These are phyloP conservation scores for Zymoseptoria passerinii DNA, from an alignment of 2,329 filamentous ascomycete genomes.

Conservation along the genomic window DNA sequence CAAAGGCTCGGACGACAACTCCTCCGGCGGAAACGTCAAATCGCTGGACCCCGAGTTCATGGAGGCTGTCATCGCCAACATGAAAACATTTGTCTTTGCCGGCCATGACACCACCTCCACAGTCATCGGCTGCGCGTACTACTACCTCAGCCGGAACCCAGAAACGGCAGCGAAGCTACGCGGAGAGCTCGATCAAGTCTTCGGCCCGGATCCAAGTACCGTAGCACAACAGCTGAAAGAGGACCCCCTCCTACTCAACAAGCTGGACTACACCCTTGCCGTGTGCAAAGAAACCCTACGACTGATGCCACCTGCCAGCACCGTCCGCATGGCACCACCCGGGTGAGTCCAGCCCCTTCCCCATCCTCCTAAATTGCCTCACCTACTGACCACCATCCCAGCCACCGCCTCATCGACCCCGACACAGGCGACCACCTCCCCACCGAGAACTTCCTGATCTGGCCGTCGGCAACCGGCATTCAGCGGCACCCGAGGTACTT, in stretches of 20 bases:
- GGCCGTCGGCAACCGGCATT: conserved; percentile 33
- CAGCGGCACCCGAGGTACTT: conserved; percentile 34
- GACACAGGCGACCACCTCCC: conserved; percentile 37
- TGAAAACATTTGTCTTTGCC: conserved; percentile 37
- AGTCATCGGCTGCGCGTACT: conserved; percentile 32
- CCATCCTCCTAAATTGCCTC: background rate
- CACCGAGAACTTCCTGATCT: conserved; percentile 39
- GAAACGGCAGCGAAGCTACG: conserved; percentile 30
- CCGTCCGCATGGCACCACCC: conserved; percentile 31
- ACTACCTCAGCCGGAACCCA: conserved; percentile 33
- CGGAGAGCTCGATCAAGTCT: conserved; percentile 46
- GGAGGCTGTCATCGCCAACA: conserved; percentile 28
- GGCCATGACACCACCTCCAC: conserved; percentile 37
- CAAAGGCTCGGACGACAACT: conserved; percentile 16
- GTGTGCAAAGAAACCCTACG: conserved; percentile 48
- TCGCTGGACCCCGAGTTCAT: conserved; percentile 32
- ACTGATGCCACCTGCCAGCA: conserved; percentile 43
- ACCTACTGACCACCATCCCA: conserved; percentile 8
- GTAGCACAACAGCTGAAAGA: conserved; percentile 33
- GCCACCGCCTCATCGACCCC: conserved; percentile 35
- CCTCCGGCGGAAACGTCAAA: conserved; percentile 16
- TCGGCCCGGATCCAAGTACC: conserved; percentile 35
- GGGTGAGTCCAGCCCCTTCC: conserved; percentile 4
- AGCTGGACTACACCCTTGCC: conserved; percentile 45
- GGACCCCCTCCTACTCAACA: conserved; percentile 42